These are phyloP conservation scores for Carex littledalei DNA, from an alignment of 176 grass and related monocot species.

Conservation along the genomic window DNA sequence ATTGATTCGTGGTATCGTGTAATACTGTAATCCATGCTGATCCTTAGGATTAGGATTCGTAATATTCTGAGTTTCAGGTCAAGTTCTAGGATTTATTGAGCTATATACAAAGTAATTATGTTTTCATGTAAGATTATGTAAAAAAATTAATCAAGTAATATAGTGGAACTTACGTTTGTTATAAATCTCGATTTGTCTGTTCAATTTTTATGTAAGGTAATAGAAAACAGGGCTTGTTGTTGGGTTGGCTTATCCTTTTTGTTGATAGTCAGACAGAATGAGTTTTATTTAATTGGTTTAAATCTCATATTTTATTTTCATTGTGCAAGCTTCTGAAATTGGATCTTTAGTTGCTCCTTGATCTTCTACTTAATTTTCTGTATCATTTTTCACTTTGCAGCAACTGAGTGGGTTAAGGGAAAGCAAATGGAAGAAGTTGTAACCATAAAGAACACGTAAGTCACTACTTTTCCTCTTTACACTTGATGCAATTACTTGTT, in stretches of 20 bases:
- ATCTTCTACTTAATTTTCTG: not conserved
- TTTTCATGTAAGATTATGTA: not conserved
- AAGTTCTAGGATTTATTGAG: not conserved
- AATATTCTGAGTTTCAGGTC: not conserved
- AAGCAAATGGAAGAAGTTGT: constrained; percentile 68
- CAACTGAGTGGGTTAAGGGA: constrained; percentile 85
- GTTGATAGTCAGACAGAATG: not conserved
- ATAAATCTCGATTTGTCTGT: not conserved
- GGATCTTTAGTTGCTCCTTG: not conserved
- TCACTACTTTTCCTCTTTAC: not conserved
- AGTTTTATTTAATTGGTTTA: not conserved
- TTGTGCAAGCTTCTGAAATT: not conserved
- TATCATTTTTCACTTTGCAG: constrained; percentile 26
- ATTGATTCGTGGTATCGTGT: not conserved
- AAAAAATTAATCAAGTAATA: not conserved
- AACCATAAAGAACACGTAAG: constrained; percentile 76
- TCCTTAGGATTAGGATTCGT: not conserved
- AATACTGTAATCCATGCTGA: not conserved
- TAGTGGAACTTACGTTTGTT: not conserved
- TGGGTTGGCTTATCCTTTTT: not conserved
- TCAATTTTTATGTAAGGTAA: not conserved
- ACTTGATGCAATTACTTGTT: not conserved
- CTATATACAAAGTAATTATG: not conserved
- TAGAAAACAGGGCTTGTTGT: not conserved
- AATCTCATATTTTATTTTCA: not conserved